Evolutionary conservation across 257 asterid species (phyloP).

Genomic region (Agastache rugosa): DNA sequence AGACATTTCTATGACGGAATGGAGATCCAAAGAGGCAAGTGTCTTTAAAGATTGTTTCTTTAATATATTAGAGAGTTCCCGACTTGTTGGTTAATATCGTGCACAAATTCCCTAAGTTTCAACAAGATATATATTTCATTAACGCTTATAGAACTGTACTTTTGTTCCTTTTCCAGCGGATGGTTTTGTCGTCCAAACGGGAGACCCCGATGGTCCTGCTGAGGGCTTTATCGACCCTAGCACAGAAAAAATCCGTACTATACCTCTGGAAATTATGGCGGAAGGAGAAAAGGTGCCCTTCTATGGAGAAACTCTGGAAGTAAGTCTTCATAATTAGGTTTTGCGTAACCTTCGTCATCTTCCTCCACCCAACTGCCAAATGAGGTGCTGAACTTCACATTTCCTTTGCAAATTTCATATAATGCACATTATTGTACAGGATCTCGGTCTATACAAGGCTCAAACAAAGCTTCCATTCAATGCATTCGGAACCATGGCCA

Average conservation of each 20-base stretch:
- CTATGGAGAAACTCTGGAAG: constrained; percentile 92
- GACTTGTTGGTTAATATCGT: not conserved
- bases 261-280: constrained; percentile 93
- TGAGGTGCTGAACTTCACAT: not conserved
- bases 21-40: constrained; percentile 97
- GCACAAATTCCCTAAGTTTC: not conserved
- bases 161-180: constrained; percentile 72
- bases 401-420: constrained; percentile 19
- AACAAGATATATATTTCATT: not conserved
- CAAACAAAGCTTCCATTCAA: constrained; percentile 96
- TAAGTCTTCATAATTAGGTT: constrained; percentile 43
- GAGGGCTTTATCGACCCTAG: constrained; percentile 99
- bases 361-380: no score
- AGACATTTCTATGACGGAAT: constrained; percentile 99
- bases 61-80: constrained; percentile 5
- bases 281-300: constrained; percentile 86
- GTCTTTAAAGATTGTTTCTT: constrained; percentile 3
- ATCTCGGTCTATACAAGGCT: constrained; percentile 96
- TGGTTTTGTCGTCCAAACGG: constrained; percentile 99
- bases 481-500: constrained; percentile 99
- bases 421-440: constrained; percentile 55
- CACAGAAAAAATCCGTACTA: constrained; percentile 80
- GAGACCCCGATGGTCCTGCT: constrained; percentile 99
- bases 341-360: no score
- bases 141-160: constrained; percentile 36